These are phyloP conservation scores for Teunomyces gatunensis DNA, from an alignment of 805 yeast species.

Conservation along the genomic window DNA sequence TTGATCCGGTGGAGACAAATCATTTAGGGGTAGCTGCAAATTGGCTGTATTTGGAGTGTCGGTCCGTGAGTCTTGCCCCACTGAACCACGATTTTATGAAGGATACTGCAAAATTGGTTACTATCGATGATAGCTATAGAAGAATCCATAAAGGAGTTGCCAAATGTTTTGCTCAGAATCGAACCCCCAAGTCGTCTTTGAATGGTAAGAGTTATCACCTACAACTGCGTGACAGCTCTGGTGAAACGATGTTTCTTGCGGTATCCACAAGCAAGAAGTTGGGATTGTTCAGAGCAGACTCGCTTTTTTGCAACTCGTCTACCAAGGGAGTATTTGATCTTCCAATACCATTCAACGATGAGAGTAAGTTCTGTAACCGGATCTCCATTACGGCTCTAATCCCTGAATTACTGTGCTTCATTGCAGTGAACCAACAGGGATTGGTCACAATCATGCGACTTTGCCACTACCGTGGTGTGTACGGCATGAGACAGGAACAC, in stretches of 20 bases:
- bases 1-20: conserved; percentile 28
- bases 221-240: conserved; percentile 5
- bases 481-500: conserved; percentile 44
- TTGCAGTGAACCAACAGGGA: conserved; percentile 40
- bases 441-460: conserved; percentile 34
- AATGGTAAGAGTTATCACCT: conserved; percentile 12
- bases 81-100: background rate
- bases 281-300: conserved; percentile 45
- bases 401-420: conserved; percentile 33
- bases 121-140: conserved; percentile 34
- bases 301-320: conserved; percentile 48
- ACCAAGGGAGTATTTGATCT: conserved; percentile 42
- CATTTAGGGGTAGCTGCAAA: conserved; percentile 28
- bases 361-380: conserved; percentile 30
- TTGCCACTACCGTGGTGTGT: conserved; percentile 34
- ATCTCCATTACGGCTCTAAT: conserved; percentile 34
- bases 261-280: conserved; percentile 45
- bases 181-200: conserved; percentile 6
- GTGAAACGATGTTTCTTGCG: conserved; percentile 15
- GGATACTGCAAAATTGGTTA: conserved; percentile 18
- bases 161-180: conserved; percentile 1
- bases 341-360: conserved; percentile 35
- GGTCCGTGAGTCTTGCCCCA: conserved; percentile 1
- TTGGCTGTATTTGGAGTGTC: conserved; percentile 34
- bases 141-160: conserved; percentile 26